Base-by-base conservation (phyloP, 208 protist genomes). In the Entamoeba nuttalli region DNA sequence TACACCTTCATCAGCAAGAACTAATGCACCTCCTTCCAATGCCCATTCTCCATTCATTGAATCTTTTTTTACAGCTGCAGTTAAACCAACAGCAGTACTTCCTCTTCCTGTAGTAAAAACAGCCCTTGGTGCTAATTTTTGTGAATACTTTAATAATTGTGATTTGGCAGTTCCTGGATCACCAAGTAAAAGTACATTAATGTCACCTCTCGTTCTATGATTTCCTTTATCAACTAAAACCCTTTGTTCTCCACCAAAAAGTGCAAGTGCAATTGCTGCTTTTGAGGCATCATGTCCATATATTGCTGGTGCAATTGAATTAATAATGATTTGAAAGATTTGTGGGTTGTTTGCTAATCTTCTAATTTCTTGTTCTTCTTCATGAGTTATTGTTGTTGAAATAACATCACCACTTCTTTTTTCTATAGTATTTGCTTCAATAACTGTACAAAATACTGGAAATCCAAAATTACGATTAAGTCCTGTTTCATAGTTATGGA, bases 61-160 rank as follows among this genome's bases (percentile, higher is more conserved):
- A 50, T 94, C 93, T 55, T 41, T 94, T 41, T 41, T 30, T 2
- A 99, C 98, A 95, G 99, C 99, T 0, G 99, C 99, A 7, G 99
- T 99, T 15, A 99, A 97, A 97, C 99, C 99, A 55, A 99, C 99
- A 35, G 98, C 98, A 62, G 97, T 98, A 94, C 97, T 98, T 50
- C 99, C 99, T 95, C 99, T 99, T 93, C 99, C 99, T 57, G 99
- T 99, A 41, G 99, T 99, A 97, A 99, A 99, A 4, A 99, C 99
- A 7, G 98, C 98, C 69, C 99, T 98, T 69, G 98, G 98, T 3
- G 99, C 98, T 35, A 99, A 99, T 96, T 99, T 99, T 96, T 99
- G 98, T 3, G 99, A 95, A 48, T 96, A 96, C 96, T 98, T 98
- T 11, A 98, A 96, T 25, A 98, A 95, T 95, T 98, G 98, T 57